Percentiles rank a stretch among this genome's conserved stretches.
These are phyloP conservation scores for Zygoascus ofunaensis DNA, from an alignment of 805 yeast genomes.

Conservation along the genomic window DNA sequence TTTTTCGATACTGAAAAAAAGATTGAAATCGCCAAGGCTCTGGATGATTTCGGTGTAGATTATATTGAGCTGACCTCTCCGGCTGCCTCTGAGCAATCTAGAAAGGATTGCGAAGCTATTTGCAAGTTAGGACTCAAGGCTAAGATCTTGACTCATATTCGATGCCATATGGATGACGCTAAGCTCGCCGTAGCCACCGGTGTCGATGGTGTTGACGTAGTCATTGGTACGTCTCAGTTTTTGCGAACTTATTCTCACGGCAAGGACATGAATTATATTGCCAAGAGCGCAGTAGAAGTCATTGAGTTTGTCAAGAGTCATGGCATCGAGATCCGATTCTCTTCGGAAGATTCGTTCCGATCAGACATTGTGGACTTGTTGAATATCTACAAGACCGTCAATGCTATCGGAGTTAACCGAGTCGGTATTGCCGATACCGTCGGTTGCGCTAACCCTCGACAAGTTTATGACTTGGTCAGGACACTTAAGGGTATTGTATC, in stretches of 20 bases:
- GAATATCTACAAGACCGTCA: constrained; percentile 93
- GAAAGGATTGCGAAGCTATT: constrained; percentile 92
- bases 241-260: constrained; percentile 94
- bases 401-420: constrained; percentile 94
- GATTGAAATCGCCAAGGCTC: constrained; percentile 92
- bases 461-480: constrained; percentile 91
- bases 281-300: constrained; percentile 92
- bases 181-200: constrained; percentile 95
- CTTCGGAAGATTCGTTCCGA: constrained; percentile 96
- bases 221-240: constrained; percentile 94
- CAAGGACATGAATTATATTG: constrained; percentile 96
- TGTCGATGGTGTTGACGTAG: constrained; percentile 98
- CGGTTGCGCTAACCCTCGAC: constrained; percentile 98
- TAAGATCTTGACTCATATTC: constrained; percentile 89
- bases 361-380: constrained; percentile 90
- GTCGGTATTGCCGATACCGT: constrained; percentile 99
- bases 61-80: constrained; percentile 97
- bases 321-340: constrained; percentile 93
- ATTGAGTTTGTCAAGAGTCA: constrained; percentile 95
- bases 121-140: constrained; percentile 95
- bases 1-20: constrained; percentile 91
- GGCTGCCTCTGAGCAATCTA: constrained; percentile 91
- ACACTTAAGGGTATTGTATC: constrained; percentile 88
- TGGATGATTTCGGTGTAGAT: constrained; percentile 97
- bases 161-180: constrained; percentile 99